Evolutionary conservation across 768 basidiomycete genomes (phyloP).

Genomic region (Candolleomyces eurysporus): DNA sequence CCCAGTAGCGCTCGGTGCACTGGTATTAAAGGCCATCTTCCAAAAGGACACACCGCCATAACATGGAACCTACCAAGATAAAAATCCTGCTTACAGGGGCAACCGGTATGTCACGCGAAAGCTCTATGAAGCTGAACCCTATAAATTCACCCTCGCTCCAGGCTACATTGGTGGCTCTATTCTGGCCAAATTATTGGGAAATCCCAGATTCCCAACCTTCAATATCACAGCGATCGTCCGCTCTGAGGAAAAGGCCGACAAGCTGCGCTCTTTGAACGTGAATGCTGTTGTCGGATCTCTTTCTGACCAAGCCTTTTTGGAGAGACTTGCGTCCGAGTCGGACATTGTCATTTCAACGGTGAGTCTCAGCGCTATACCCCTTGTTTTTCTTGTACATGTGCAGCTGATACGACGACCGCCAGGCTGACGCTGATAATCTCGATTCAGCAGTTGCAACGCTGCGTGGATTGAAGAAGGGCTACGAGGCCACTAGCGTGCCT

Average conservation of each 20-base stretch:
- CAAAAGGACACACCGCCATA: too few species aligned
- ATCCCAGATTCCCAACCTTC: constrained; percentile 29
- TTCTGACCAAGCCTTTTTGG: constrained; percentile 39
- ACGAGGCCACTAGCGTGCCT: constrained; percentile 36
- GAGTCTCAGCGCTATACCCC: constrained; percentile 1
- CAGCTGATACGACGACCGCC: neutral
- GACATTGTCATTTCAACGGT: constrained; percentile 45
- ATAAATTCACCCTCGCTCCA: constrained; percentile 5
- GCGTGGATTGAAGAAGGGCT: constrained; percentile 48
- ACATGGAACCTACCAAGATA: constrained; percentile 16
- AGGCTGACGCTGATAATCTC: constrained; percentile 45
- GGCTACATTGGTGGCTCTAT: constrained; percentile 54
- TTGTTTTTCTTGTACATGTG: too few species aligned
- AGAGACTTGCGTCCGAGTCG: constrained; percentile 40
- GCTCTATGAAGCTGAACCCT: neutral
- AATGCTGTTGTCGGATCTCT: constrained; percentile 44
- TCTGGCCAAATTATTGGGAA: constrained; percentile 38
- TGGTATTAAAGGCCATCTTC: too few species aligned
- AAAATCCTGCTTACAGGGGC: constrained; percentile 41
- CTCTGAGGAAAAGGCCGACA: constrained; percentile 41
- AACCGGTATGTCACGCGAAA: constrained; percentile 29
- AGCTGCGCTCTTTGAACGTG: constrained; percentile 34
- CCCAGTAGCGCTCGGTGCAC: too few species aligned
- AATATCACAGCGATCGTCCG: constrained; percentile 47
- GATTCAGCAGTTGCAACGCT: constrained; percentile 45